These are phyloP conservation scores for Allantophomopsis lycopodina DNA, from an alignment of 2,329 filamentous ascomycete species.

Conservation along the genomic window DNA sequence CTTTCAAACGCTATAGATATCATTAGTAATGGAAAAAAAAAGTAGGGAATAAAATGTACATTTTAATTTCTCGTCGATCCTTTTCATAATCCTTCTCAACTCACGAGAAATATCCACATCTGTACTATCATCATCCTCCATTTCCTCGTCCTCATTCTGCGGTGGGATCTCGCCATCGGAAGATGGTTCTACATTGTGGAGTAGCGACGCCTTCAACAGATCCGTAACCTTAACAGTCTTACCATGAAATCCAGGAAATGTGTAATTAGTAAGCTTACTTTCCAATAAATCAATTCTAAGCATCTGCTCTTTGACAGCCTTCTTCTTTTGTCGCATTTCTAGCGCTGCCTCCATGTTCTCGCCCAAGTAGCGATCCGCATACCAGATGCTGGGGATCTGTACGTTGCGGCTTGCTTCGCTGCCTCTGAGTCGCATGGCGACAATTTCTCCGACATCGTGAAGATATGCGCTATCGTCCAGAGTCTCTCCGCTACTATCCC, in stretches of 20 bases:
- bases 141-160: conserved; percentile 3
- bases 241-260: conserved; percentile 3
- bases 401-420: conserved; percentile 27
- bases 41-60: conserved; percentile 7
- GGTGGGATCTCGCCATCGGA: conserved; percentile 2
- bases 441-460: conserved; percentile 28
- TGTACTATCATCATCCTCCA: conserved; percentile 4
- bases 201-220: conserved; percentile 14
- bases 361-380: conserved; percentile 38
- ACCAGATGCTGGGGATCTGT: conserved; percentile 36
- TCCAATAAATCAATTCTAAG: conserved; percentile 12
- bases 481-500: conserved; percentile 10
- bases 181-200: conserved; percentile 12
- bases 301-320: conserved; percentile 19
- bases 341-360: conserved; percentile 29
- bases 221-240: conserved; percentile 16
- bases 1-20: conserved; percentile 13
- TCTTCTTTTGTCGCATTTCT: conserved; percentile 22
- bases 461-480: conserved; percentile 14
- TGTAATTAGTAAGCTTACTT: conserved; percentile 12
- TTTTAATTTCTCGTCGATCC: conserved; percentile 18
- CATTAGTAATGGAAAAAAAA: conserved; percentile 3
- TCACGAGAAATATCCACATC: conserved; percentile 12
- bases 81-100: conserved; percentile 13
- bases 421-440: conserved; percentile 29